phyloP scores from a whole-genome alignment of 169 alveolate species.

The Cryptosporidium baileyi region DNA sequence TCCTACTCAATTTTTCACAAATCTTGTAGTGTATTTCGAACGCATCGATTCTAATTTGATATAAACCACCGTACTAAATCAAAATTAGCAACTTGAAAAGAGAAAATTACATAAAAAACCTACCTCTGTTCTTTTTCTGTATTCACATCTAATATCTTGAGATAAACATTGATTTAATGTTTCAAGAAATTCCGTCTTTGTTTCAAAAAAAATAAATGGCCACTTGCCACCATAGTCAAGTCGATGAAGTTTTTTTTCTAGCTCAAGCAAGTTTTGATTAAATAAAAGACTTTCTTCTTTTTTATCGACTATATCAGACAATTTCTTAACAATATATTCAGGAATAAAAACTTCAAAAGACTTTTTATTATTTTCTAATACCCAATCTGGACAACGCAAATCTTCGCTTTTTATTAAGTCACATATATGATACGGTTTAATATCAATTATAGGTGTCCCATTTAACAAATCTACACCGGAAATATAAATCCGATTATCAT shows the following conservation, averaged over 20 bases:
- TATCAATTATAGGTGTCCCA: constrained; percentile 84
- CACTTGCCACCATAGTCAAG: constrained; percentile 1
- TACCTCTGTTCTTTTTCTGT: constrained; percentile 11
- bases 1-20: background rate
- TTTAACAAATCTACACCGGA: constrained; percentile 82
- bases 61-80: background rate
- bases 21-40: constrained; percentile 17
- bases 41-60: constrained; percentile 4
- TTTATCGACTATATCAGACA: background rate
- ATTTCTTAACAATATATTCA: background rate
- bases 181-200: constrained; percentile 6
- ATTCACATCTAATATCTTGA: background rate
- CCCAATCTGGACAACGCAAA: background rate
- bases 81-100: background rate
- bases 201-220: constrained; percentile 35
- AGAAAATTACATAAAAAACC: background rate
- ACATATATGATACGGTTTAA: constrained; percentile 82
- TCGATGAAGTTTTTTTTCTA: background rate
- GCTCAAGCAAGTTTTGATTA: background rate
- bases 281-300: background rate
- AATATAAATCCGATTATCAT: constrained; percentile 74
- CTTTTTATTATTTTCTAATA: background rate
- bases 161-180: constrained; percentile 7
- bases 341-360: background rate
- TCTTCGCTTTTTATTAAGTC: background rate